Evolutionary conservation across 2,329 filamentous ascomycete genomes (phyloP).

Genomic region (Talaromyces funiculosus): DNA sequence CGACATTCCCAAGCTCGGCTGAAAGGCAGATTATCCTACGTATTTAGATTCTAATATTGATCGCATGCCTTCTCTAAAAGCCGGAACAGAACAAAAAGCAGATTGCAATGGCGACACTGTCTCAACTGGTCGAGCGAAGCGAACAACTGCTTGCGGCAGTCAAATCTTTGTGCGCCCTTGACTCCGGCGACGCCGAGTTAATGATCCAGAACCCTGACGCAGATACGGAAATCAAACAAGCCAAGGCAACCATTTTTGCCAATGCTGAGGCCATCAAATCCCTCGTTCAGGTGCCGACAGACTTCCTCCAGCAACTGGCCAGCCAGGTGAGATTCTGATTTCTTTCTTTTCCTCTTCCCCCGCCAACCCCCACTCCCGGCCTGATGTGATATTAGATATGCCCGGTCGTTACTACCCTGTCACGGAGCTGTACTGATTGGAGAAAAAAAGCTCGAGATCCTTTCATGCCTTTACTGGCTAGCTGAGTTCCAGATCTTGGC

Average conservation of each 20-base stretch:
- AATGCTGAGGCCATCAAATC: not conserved
- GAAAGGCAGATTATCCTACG: not conserved
- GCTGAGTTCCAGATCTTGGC: constrained; percentile 42
- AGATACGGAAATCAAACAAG: not conserved
- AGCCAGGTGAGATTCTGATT: constrained; percentile 3
- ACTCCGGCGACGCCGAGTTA: not conserved
- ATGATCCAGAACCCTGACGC: not conserved
- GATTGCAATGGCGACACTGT: not conserved
- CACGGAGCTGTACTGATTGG: not conserved
- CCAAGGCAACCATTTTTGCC: not conserved
- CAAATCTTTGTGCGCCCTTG: not conserved
- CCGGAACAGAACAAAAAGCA: not conserved
- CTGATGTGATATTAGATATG: not conserved
- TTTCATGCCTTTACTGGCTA: constrained; percentile 41
- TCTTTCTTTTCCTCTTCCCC: too few species aligned
- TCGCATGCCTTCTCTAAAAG: not conserved
- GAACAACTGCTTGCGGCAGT: not conserved
- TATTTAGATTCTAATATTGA: not conserved
- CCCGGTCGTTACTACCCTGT: not conserved
- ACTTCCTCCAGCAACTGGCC: constrained; percentile 23
- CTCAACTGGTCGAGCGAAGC: not conserved
- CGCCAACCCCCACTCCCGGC: not conserved
- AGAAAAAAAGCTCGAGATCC: constrained; percentile 24
- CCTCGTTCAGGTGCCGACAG: constrained; percentile 13
- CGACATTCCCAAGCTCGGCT: not conserved